phyloP scores from a whole-genome alignment of 331 rosid species.

The Spiraea crenata region DNA sequence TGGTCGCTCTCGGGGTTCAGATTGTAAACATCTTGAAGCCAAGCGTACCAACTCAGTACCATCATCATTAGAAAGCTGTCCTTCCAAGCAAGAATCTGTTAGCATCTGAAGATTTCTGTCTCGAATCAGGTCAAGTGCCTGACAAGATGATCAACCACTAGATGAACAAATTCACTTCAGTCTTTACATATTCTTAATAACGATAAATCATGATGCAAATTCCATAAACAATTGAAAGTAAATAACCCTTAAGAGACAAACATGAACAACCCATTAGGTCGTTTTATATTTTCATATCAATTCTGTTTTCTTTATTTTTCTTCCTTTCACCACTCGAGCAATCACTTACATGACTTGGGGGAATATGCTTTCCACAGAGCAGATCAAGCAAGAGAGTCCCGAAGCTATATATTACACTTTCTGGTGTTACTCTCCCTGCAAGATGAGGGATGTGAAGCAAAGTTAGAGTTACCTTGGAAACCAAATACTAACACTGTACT shows the following conservation, averaged over 20 bases:
- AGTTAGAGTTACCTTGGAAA: not conserved
- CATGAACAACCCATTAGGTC: not conserved
- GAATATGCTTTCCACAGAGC: conserved; percentile 60
- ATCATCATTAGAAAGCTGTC: conserved; percentile 71
- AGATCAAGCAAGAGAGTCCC: conserved; percentile 73
- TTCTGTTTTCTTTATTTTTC: not conserved
- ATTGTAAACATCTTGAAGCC: conserved; percentile 84
- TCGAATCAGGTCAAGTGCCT: conserved; percentile 90
- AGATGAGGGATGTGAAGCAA: conserved; percentile 19
- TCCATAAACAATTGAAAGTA: not conserved
- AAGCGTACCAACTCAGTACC: conserved; percentile 80
- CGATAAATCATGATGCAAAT: conserved; percentile 7
- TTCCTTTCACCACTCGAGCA: not conserved
- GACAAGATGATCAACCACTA: conserved; percentile 29
- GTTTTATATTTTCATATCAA: not conserved
- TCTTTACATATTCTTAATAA: not conserved
- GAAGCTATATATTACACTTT: conserved; percentile 71
- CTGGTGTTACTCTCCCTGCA: conserved; percentile 72
- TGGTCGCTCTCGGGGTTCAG: conserved; percentile 89
- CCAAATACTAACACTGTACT: not conserved
- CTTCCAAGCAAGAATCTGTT: conserved; percentile 88
- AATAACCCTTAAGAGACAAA: not conserved
- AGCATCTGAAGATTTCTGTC: conserved; percentile 88
- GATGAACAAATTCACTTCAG: conserved; percentile 18
- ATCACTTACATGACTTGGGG: conserved; percentile 21